A percentile compares a stretch with the other conserved stretches of the same genome.
Conservation (phyloP, 2,329 filamentous ascomycete genomes). For the Hyphodiscus sp. region DNA sequence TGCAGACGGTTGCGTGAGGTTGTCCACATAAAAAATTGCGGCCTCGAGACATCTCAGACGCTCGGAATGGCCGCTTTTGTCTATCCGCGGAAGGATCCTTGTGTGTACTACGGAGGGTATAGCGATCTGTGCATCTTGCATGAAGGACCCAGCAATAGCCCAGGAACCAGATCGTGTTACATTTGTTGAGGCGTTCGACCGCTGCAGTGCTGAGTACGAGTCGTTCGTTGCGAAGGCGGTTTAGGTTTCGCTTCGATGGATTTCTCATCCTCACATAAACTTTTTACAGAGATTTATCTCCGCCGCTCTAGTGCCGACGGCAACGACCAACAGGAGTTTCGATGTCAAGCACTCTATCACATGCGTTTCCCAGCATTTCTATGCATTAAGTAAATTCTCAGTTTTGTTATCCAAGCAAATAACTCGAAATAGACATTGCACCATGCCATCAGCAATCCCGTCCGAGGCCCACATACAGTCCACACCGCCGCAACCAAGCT, state of each 20-base stretch:
- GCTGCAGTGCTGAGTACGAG: neutral
- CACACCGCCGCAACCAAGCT: neutral
- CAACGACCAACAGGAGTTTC: neutral
- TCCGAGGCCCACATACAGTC: neutral
- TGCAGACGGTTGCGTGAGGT: neutral
- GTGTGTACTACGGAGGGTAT: neutral
- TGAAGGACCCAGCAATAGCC: too few relatives aligned
- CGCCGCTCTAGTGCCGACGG: neutral
- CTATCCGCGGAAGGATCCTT: neutral
- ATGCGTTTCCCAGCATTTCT: neutral
- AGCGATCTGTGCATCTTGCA: neutral
- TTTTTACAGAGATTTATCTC: neutral
- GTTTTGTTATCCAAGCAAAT: too few relatives aligned
- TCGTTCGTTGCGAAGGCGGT: neutral
- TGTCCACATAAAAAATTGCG: neutral
- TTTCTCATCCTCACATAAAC: neutral
- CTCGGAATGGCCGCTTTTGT: neutral
- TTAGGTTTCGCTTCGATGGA: neutral
- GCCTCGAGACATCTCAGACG: too few relatives aligned
- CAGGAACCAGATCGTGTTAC: too few relatives aligned
- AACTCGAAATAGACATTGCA: neutral
- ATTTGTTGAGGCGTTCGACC: too few relatives aligned
- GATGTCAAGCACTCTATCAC: neutral
- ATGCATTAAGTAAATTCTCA: too few relatives aligned
- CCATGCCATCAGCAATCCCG: neutral